phyloP scores from a whole-genome alignment of 2,329 filamentous ascomycete species.

The Tolypocladium guangdongense region DNA sequence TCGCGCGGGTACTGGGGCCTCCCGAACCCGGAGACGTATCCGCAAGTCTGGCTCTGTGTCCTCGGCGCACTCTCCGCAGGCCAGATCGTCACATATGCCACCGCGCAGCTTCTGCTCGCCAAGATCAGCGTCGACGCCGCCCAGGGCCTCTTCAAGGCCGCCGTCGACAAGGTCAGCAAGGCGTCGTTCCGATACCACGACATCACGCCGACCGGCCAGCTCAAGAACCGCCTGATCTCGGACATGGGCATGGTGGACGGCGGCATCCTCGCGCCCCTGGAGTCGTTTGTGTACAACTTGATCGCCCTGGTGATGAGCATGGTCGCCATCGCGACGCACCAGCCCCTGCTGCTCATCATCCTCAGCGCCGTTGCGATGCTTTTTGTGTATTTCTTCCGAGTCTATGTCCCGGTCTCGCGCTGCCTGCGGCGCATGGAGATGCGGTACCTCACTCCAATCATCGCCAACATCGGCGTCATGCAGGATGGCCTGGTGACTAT shows the following conservation, averaged over 20 bases:
- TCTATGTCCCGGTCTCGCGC: constrained; percentile 74
- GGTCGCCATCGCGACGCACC: constrained; percentile 67
- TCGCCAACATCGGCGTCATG: constrained; percentile 86
- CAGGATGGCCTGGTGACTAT: constrained; percentile 81
- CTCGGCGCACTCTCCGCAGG: constrained; percentile 56
- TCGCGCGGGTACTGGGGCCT: constrained; percentile 17
- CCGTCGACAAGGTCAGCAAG: constrained; percentile 62
- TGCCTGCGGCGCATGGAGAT: constrained; percentile 77
- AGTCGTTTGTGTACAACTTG: constrained; percentile 56
- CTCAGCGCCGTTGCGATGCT: constrained; percentile 54
- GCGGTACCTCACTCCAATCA: constrained; percentile 77
- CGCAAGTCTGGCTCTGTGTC: constrained; percentile 62
- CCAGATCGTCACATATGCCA: constrained; percentile 47
- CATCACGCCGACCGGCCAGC: constrained; percentile 72
- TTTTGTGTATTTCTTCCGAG: constrained; percentile 64
- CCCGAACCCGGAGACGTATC: constrained; percentile 55
- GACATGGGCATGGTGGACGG: constrained; percentile 87
- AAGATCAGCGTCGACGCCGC: constrained; percentile 73
- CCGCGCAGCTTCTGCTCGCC: constrained; percentile 57
- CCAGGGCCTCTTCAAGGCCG: constrained; percentile 60
- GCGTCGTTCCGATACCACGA: constrained; percentile 89
- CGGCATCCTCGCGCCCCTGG: constrained; percentile 66
- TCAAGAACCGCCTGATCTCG: constrained; percentile 87
- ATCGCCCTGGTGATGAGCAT: constrained; percentile 66
- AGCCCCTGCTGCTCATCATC: constrained; percentile 65